Evolutionary conservation across 306 rosid species (phyloP), one percentile per base, ranked within the genome.

Genomic region (Sphenostylis stenocarpa): DNA sequence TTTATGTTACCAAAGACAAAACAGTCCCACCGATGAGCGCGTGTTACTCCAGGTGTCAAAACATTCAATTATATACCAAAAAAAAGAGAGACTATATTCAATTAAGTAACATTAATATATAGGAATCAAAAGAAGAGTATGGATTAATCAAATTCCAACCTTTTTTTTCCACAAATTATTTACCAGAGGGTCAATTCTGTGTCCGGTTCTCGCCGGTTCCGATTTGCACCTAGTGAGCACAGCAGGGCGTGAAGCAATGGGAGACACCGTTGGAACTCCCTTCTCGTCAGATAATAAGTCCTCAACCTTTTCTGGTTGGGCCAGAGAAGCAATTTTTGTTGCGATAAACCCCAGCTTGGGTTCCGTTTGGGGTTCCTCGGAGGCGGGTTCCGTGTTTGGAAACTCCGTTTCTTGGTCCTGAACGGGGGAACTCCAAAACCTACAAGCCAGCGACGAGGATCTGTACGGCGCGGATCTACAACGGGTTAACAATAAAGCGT

Each of bases 401-500:
- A 9, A 3, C 58, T 56, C 74, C 12, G 79, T 75, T 49, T 79
- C 87, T 56, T 86, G 85, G 17, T 14, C 48, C 16, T 72, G 73
- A 0, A 52, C 21, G 1, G 94, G 87, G 7, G 97, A 89, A 72
- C 88, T 83, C 96, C 93, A 88, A 39, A 90, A 89, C 71, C 88
- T 86, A 33, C 81, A 23, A 0, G 96, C 96, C 19, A 91, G 62
- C 31, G 92, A 90, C 0, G 96, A 90, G 47, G 99, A 87, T 76
- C 97, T 85, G 65, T 89, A 82, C 6, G 99, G 99, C 4, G 97
- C 96, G 64, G 99, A 92, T 87, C 96, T 90, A 68, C 97, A 89
- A 20, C 99, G 65, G 1, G 97, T 92, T 33, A 95, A 77, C 0
- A 90, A 34, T 60, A 95, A 82, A 19, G 99, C 99, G 48, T 95